These are phyloP conservation scores for Neurospora sp. DNA, from an alignment of 495 filamentous ascomycete genomes.

Conservation along the genomic window DNA sequence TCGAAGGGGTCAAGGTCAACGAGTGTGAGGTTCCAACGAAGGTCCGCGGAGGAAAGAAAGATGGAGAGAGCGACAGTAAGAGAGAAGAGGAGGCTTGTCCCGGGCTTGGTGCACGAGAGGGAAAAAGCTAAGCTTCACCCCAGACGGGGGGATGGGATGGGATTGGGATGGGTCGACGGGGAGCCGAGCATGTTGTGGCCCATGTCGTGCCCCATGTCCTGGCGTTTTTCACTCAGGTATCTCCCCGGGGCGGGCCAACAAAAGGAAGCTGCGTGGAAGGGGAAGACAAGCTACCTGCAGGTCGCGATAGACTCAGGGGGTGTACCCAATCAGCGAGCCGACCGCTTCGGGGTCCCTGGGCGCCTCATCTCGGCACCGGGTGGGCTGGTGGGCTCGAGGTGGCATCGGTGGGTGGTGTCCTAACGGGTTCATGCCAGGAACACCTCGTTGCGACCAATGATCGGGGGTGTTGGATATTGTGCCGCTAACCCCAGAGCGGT, in stretches of 20 bases:
- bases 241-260: constrained; percentile 2
- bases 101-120: neutral
- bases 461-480: constrained; percentile 1
- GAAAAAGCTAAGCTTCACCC: neutral
- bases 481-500: constrained; percentile 8
- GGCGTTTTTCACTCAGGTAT: constrained; percentile 1
- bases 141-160: constrained; percentile 3
- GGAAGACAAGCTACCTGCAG: constrained; percentile 6
- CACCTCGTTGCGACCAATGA: constrained; percentile 10
- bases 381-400: constrained; percentile 2
- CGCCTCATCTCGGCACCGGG: constrained; percentile 17
- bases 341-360: constrained; percentile 4
- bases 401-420: neutral
- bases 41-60: neutral
- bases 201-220: constrained; percentile 9
- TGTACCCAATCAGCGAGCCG: constrained; percentile 8
- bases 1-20: neutral
- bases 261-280: neutral
- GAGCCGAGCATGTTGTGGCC: constrained; percentile 3
- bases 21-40: constrained; percentile 2
- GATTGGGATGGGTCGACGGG: neutral
- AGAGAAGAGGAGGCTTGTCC: constrained; percentile 8
- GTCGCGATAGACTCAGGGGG: constrained; percentile 10
- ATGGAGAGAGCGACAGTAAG: constrained; percentile 7
- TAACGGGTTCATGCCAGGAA: constrained; percentile 9